phyloP scores from a whole-genome alignment of 2,329 filamentous ascomycete species.

The Biscogniauxia mediterranea region DNA sequence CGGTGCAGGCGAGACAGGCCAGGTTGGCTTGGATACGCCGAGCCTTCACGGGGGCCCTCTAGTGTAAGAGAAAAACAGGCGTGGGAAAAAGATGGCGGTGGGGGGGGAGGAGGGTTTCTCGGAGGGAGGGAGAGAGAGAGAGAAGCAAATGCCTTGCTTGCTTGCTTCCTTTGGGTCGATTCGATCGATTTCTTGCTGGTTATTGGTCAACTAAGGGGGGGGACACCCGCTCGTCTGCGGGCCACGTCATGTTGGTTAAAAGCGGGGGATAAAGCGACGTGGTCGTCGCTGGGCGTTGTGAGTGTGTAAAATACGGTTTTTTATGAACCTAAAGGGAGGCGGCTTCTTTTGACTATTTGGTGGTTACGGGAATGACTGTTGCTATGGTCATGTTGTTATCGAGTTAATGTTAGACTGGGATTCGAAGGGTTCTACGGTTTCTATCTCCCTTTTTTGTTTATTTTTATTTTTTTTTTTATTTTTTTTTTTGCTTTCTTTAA shows the following conservation, averaged over 20 bases:
- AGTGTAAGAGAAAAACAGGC: constrained; percentile 11
- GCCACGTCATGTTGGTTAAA: neutral
- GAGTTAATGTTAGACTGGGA: neutral
- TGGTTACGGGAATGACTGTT: neutral
- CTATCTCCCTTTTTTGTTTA: neutral
- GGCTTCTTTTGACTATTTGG: neutral
- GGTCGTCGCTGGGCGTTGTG: neutral
- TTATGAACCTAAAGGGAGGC: no score
- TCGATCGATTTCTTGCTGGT: neutral
- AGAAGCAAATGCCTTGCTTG: no score
- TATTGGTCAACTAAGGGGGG: neutral
- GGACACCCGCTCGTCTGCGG: neutral
- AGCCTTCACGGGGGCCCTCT: constrained; percentile 21
- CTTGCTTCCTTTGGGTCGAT: neutral
- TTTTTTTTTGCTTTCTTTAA: neutral
- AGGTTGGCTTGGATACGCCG: constrained; percentile 31
- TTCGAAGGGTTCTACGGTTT: neutral
- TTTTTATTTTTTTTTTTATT: neutral
- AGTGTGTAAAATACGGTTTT: neutral
- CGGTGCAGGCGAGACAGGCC: constrained; percentile 28
- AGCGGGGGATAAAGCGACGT: neutral
- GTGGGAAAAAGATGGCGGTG: neutral
- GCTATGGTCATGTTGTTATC: neutral
- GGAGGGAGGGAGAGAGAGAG: no score
- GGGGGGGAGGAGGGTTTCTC: constrained; percentile 4